Evolutionary conservation across 148 eudicot genomes (phyloP).

Genomic region (Vaccinium darrowii): DNA sequence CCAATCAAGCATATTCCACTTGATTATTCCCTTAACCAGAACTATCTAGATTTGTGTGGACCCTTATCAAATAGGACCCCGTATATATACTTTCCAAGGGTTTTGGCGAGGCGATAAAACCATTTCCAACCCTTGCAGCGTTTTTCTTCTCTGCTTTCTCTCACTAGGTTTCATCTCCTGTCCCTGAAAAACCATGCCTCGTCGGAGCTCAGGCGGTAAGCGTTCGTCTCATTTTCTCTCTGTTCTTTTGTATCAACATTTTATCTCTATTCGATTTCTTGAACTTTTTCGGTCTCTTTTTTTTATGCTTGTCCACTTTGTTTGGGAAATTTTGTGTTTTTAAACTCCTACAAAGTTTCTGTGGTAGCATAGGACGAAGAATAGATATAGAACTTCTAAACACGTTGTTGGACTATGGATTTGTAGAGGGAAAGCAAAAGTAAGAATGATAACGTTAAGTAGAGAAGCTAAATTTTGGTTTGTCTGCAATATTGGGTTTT

Average conservation of each 20-base stretch:
- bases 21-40: not conserved
- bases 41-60: not conserved
- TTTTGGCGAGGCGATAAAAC: not conserved
- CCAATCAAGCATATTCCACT: not conserved
- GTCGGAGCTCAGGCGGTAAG: conserved; percentile 66
- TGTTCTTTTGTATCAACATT: not conserved
- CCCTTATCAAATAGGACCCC: not conserved
- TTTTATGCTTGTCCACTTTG: not conserved
- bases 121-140: not conserved
- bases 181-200: conserved; percentile 42
- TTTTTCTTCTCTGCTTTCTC: not conserved
- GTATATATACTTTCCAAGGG: not conserved
- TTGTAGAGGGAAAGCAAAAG: not conserved
- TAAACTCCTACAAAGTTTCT: too few relatives aligned
- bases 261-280: not conserved
- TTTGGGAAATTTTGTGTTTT: not conserved
- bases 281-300: not conserved
- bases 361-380: not conserved
- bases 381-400: not conserved
- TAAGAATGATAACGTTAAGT: not conserved
- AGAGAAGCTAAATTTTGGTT: not conserved
- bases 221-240: not conserved
- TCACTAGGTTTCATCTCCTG: conserved; percentile 10
- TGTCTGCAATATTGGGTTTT: not conserved
- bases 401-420: not conserved